Percentiles rank a stretch among this genome's conserved stretches.
Evolutionary conservation across 2,329 filamentous ascomycete genomes (phyloP).

Genomic region (Clarireedia paspali): DNA sequence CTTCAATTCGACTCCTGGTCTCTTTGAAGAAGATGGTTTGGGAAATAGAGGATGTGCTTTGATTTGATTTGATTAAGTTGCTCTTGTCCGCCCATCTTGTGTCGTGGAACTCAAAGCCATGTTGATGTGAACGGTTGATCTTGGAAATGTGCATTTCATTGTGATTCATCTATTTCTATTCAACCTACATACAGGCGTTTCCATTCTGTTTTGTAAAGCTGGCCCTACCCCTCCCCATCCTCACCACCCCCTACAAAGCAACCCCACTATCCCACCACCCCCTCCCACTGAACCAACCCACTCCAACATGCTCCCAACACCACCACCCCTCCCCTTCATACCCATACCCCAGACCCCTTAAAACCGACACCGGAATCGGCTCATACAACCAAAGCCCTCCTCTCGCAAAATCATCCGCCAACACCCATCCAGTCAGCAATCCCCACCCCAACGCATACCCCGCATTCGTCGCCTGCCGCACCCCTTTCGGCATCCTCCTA

Average conservation of each 20-base stretch:
- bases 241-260: not conserved
- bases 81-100: too few species aligned
- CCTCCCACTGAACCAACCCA: not conserved
- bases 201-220: too few species aligned
- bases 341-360: constrained; percentile 61
- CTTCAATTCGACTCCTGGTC: too few species aligned
- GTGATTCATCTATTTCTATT: too few species aligned
- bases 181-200: too few species aligned
- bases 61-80: too few species aligned
- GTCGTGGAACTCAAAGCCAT: too few species aligned
- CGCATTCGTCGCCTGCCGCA: constrained; percentile 51
- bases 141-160: too few species aligned
- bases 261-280: constrained; percentile 1
- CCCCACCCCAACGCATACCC: constrained; percentile 60
- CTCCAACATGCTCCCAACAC: constrained; percentile 54
- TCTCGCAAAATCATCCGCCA: constrained; percentile 70
- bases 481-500: constrained; percentile 34
- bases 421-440: constrained; percentile 51
- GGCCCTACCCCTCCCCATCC: not conserved
- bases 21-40: too few species aligned
- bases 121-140: too few species aligned
- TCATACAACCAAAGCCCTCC: constrained; percentile 75
- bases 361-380: constrained; percentile 66
- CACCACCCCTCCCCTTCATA: constrained; percentile 54
- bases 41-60: too few species aligned